Evolutionary conservation across 768 basidiomycete genomes (phyloP), one percentile per base, ranked within the genome.

Genomic region (Mycena latifolia): DNA sequence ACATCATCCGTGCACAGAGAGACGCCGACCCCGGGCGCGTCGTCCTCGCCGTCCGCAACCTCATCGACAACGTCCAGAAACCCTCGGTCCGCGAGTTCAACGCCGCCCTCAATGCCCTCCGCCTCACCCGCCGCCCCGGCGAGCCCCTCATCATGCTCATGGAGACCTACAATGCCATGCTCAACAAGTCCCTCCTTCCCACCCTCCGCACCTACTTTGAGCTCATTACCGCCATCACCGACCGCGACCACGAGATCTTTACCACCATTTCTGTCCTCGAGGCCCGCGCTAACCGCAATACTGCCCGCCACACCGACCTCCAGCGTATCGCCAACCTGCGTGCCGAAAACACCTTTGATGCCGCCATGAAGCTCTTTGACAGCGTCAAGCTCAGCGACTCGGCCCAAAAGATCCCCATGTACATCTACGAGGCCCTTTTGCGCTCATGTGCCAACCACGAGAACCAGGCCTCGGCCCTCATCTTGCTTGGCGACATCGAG

Each of bases 291-390:
- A 74, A 74, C n/a, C 69, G 73, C 9, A 60, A 69, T 1, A 72
- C 77, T 18, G 71, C 61, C 6, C 55, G 62, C 27, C 50, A 58
- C 1, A 50, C 72, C 9, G 73, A 77, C 4, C 37, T 51, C 0
- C 73, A 73, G 25, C 82, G 82, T 11, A 81, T 86, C 43, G 77
- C 76, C 0, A 65, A 76, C 2, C 83, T 94, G 25, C 78, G 79
- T 24, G 70, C 81, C 29, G 95, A 96, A 74, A 86, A 88, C 71
- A 94, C 92, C 67, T 89, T 95, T 65, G 73, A 80, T 0, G 85
- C 88, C 0, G 94, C 94, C 0, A 80, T 95, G 79, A 84, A 87
- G 18, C 78, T 96, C 18, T 96, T 96, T 76, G 84, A 91, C 27
- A 83, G 88, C 0, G 83, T 89, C 20, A 78, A 83, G 29, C 74